Conservation (phyloP, 352 stramenopile genomes). For the Phytophthora cryptogea region DNA sequence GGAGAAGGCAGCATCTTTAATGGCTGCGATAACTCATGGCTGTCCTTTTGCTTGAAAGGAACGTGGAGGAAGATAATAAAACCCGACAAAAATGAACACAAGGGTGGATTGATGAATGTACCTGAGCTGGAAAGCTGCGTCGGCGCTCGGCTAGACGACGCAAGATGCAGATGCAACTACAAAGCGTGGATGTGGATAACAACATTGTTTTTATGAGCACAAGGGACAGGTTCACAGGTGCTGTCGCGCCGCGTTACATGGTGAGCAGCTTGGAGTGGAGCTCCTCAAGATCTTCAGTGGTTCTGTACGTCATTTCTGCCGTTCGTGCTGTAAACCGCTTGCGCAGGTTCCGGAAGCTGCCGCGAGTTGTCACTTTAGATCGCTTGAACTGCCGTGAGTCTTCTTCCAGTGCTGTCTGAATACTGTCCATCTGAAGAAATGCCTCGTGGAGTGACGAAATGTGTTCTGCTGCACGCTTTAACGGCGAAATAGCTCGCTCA, state of each 20-base stretch:
- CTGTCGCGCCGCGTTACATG: constrained; percentile 27
- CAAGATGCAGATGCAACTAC: not conserved
- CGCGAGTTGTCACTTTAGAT: constrained; percentile 55
- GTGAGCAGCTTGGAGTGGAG: constrained; percentile 46
- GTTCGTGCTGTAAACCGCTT: constrained; percentile 59
- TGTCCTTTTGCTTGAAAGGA: constrained; percentile 3
- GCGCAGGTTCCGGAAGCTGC: constrained; percentile 51
- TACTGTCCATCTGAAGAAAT: constrained; percentile 51
- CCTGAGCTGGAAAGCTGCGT: not conserved
- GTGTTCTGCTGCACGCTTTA: constrained; percentile 54
- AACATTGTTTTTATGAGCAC: constrained; percentile 27
- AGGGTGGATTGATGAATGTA: constrained; percentile 27
- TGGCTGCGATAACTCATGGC: constrained; percentile 1
- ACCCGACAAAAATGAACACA: constrained; percentile 27
- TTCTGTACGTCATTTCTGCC: constrained; percentile 48
- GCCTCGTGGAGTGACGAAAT: constrained; percentile 46
- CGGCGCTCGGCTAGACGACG: no score
- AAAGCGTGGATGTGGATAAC: constrained; percentile 1
- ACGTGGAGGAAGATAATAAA: constrained; percentile 24
- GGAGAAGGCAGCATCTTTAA: constrained; percentile 5
- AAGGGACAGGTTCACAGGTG: constrained; percentile 7
- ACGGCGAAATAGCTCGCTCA: constrained; percentile 39
- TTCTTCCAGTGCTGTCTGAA: constrained; percentile 50
- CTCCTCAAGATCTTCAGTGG: constrained; percentile 61
- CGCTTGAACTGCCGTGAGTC: constrained; percentile 56